phyloP scores from a whole-genome alignment of 2,329 filamentous ascomycete species.

The Trichoderma koningii region DNA sequence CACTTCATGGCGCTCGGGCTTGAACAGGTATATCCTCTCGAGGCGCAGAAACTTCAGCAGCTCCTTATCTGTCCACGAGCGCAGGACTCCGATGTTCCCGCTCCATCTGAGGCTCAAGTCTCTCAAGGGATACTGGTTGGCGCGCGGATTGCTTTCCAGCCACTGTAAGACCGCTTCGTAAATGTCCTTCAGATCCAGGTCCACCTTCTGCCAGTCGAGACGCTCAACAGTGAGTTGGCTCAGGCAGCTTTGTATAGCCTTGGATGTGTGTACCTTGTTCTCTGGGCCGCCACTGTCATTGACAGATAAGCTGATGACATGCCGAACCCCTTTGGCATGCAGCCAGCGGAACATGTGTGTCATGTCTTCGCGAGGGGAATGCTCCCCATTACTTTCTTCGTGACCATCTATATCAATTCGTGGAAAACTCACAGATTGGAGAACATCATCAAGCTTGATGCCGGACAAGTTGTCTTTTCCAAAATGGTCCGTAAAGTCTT shows the following conservation, averaged over 20 bases:
- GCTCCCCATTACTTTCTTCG: neutral
- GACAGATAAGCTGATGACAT: neutral
- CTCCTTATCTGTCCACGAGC: too few species aligned
- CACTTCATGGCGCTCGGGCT: too few species aligned
- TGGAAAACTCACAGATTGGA: constrained; percentile 1
- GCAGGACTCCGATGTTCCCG: too few species aligned
- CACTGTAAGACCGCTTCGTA: too few species aligned
- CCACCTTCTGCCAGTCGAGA: too few species aligned
- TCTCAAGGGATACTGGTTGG: too few species aligned
- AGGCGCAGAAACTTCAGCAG: too few species aligned
- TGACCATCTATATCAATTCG: neutral
- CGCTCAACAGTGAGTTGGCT: neutral
- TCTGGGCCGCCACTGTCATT: neutral
- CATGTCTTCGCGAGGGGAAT: neutral
- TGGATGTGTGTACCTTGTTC: neutral
- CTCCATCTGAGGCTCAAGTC: too few species aligned
- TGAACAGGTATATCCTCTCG: too few species aligned
- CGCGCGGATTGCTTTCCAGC: too few species aligned
- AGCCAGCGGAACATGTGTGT: neutral
- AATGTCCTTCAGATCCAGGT: too few species aligned
- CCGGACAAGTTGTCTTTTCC: neutral
- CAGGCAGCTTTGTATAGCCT: neutral
- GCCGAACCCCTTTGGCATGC: neutral
- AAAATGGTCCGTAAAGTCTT: neutral
- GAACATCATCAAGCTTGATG: neutral